Conservation (phyloP, 1,139 yeast species). For the Hyphopichia pseudoburtonii region DNA sequence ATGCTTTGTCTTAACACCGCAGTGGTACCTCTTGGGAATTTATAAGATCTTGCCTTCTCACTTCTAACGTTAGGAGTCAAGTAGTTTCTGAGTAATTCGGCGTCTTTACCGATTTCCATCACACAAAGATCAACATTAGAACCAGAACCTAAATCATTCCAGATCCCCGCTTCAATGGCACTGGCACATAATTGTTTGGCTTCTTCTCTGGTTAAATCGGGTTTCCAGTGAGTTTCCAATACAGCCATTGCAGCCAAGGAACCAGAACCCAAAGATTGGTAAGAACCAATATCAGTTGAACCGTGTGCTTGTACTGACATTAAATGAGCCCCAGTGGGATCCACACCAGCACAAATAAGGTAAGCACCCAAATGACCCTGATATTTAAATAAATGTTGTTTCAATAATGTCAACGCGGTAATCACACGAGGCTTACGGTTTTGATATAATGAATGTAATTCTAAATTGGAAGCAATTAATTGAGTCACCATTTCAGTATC, state of each 20-base stretch:
- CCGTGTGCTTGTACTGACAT: conserved; percentile 97
- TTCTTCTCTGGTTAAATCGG: conserved; percentile 76
- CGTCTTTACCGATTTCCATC: conserved; percentile 89
- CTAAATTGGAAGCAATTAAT: conserved; percentile 85
- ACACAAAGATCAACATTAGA: conserved; percentile 97
- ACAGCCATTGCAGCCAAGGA: conserved; percentile 99
- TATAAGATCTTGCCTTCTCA: conserved; percentile 75
- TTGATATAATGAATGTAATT: conserved; percentile 80
- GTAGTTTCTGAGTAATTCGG: conserved; percentile 80
- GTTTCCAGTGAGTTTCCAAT: conserved; percentile 82
- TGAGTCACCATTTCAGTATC: conserved; percentile 97
- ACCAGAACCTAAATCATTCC: conserved; percentile 99
- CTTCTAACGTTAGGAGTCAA: conserved; percentile 88
- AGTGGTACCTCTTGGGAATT: conserved; percentile 89
- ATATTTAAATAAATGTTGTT: conserved; percentile 92
- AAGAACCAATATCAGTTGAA: conserved; percentile 92
- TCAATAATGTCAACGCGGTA: conserved; percentile 87
- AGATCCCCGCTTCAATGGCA: conserved; percentile 96
- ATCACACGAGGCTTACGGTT: conserved; percentile 90
- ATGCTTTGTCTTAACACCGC: conserved; percentile 71
- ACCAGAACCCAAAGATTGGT: conserved; percentile 92
- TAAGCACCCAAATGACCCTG: conserved; percentile 98
- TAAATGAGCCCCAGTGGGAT: conserved; percentile 93
- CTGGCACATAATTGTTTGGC: conserved; percentile 87
- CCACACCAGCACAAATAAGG: conserved; percentile 94